These are phyloP conservation scores for Royoungia palumana DNA, from an alignment of 768 basidiomycete species.

Conservation along the genomic window DNA sequence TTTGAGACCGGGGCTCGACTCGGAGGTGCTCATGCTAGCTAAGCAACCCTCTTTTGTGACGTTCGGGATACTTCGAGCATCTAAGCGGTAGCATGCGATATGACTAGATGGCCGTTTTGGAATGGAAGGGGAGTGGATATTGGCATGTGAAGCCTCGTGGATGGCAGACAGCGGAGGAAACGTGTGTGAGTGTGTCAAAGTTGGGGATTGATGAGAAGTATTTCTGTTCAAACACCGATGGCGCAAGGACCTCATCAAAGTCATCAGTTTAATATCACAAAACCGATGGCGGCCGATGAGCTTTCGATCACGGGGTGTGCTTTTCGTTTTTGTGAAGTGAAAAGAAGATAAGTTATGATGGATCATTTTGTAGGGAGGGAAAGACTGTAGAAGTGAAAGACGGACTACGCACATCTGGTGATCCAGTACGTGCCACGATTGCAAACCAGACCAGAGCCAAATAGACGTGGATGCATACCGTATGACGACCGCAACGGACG, in stretches of 20 bases:
- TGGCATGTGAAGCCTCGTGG: constrained; percentile 6
- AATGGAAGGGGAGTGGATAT: not conserved
- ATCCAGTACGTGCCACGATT: constrained; percentile 2
- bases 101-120: not conserved
- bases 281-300: constrained; percentile 7
- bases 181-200: constrained; percentile 1
- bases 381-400: not conserved
- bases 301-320: constrained; percentile 10
- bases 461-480: constrained; percentile 1
- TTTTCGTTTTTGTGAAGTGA: constrained; percentile 14
- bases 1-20: not conserved
- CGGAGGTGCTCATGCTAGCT: constrained; percentile 15
- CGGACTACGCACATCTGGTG: not conserved
- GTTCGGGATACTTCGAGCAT: constrained; percentile 6
- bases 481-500: no score
- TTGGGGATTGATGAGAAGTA: constrained; percentile 2
- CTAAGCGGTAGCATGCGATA: not conserved
- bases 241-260: constrained; percentile 23
- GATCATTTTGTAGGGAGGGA: constrained; percentile 1
- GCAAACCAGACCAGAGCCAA: constrained; percentile 12
- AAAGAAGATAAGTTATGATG: constrained; percentile 11
- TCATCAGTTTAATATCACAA: constrained; percentile 19
- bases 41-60: constrained; percentile 8
- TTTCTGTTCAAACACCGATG: constrained; percentile 6
- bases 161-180: constrained; percentile 4